Conservation (phyloP, 2,329 filamentous ascomycete genomes). For the Verticillium nonalfalfae region DNA sequence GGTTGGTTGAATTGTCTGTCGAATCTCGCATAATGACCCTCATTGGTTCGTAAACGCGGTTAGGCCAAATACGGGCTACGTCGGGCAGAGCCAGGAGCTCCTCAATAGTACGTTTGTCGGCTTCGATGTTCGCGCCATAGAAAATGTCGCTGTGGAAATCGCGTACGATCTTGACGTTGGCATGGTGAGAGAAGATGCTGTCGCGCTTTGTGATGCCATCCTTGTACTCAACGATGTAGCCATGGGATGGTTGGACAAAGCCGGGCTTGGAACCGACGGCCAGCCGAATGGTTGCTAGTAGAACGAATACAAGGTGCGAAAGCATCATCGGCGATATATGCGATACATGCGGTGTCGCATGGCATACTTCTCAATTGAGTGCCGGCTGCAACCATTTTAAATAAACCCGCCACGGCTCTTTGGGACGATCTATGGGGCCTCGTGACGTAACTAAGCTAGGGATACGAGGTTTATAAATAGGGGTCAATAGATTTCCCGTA, state of each 20-base stretch:
- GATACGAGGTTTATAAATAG: too few species aligned
- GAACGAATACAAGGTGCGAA: not conserved
- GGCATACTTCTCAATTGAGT: too few species aligned
- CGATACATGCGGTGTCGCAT: not conserved
- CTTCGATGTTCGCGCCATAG: conserved; percentile 20
- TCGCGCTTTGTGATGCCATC: conserved; percentile 1
- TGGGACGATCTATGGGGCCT: too few species aligned
- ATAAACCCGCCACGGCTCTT: too few species aligned
- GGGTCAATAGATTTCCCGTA: too few species aligned
- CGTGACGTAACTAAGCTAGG: too few species aligned
- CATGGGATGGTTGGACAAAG: not conserved
- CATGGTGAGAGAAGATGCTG: not conserved
- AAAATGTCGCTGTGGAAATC: conserved; percentile 19
- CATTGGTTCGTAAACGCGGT: conserved; percentile 1
- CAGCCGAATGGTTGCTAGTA: not conserved
- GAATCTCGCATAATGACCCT: not conserved
- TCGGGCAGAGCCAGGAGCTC: conserved; percentile 22
- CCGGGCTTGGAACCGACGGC: not conserved
- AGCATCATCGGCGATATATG: not conserved
- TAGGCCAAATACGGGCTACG: conserved; percentile 29
- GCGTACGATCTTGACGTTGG: conserved; percentile 15
- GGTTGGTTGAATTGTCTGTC: not conserved
- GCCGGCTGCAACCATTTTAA: too few species aligned
- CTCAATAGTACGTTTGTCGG: conserved; percentile 19
- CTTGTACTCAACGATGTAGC: conserved; percentile 1